phyloP scores from a whole-genome alignment of 2,329 filamentous ascomycete genomes.

The Trichophyton mentagrophytes region DNA sequence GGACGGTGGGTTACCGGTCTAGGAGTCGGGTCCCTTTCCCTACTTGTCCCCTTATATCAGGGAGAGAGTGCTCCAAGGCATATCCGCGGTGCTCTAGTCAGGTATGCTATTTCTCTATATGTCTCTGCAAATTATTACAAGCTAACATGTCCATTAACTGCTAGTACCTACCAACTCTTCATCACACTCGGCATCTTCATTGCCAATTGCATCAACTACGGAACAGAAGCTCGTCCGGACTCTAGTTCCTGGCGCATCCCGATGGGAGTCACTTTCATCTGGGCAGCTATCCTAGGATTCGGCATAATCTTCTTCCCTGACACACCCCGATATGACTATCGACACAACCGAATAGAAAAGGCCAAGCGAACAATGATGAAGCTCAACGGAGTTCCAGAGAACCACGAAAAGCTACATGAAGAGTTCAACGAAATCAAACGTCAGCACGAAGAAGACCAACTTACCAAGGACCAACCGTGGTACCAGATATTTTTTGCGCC shows the following conservation, averaged over 20 bases:
- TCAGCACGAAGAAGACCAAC: constrained; percentile 45
- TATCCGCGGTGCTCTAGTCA: constrained; percentile 37
- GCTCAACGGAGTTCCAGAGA: constrained; percentile 43
- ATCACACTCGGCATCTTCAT: constrained; percentile 40
- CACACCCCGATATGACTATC: constrained; percentile 47
- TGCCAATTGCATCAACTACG: constrained; percentile 38
- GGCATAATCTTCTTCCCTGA: constrained; percentile 47
- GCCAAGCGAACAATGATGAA: constrained; percentile 42
- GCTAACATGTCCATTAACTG: not conserved
- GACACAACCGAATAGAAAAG: constrained; percentile 39
- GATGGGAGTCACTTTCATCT: constrained; percentile 48
- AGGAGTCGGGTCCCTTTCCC: constrained; percentile 36
- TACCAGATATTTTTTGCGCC: constrained; percentile 36
- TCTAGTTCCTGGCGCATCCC: constrained; percentile 39
- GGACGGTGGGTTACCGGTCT: constrained; percentile 37
- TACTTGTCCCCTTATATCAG: constrained; percentile 38
- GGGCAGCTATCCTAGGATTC: constrained; percentile 41
- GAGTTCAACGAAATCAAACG: constrained; percentile 47
- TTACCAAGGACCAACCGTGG: constrained; percentile 29
- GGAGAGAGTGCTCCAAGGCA: constrained; percentile 36
- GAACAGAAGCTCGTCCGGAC: constrained; percentile 28
- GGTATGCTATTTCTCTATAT: constrained; percentile 12
- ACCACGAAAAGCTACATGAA: constrained; percentile 42
- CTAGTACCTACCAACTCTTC: constrained; percentile 37
- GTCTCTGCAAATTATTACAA: not conserved